Evolutionary conservation across 2,329 filamentous ascomycete genomes (phyloP), one percentile per base, ranked within the genome.

Genomic region (Talaromyces piceae): DNA sequence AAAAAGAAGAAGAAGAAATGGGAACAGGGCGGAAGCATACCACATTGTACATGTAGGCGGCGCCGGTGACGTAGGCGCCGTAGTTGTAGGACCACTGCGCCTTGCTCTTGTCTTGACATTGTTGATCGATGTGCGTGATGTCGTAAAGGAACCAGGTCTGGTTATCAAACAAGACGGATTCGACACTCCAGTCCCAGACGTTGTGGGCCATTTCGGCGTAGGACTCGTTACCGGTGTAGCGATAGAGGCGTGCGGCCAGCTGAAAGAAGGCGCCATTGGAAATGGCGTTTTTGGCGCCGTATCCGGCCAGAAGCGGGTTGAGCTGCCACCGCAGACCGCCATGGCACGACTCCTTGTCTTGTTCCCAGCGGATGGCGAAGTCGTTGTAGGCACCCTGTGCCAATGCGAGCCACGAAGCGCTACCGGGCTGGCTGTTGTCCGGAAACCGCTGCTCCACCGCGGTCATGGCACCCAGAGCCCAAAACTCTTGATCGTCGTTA

Each of bases 291-390:
- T 78, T 78, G 61, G 78, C 78, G 55, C 71, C 65, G 57, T 72
- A 79, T 18, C 87, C 86, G 55, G 76, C 79, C 69, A 88, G 88
- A 71, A 82, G 85, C 22, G 78, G 74, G 69, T 84, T 89, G 54
- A 91, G 85, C 69, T 91, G 87, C 88, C 88, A 93, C 54, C 84
- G 80, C 57, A 95, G 69, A 8, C 89, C 89, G 46, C 89, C 89
- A 44, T 71, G 74, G 66, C 89, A 95, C 1, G 74, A 75, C 0
- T 69, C 61, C 41, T 53, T 54, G 13, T 54, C 48, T 2, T 69
- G 71, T 58, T 93, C 83, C 85, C 87, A 91, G 20, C 88, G 80
- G 18, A 69, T 68, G 2, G 80, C 81, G 61, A 89, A 88, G 47
- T 85, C 83, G 71, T 91, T 89, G 68, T 91, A 94, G 2, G 88